phyloP scores from a whole-genome alignment of 441 rosid species.

The Pelargonium australe region DNA sequence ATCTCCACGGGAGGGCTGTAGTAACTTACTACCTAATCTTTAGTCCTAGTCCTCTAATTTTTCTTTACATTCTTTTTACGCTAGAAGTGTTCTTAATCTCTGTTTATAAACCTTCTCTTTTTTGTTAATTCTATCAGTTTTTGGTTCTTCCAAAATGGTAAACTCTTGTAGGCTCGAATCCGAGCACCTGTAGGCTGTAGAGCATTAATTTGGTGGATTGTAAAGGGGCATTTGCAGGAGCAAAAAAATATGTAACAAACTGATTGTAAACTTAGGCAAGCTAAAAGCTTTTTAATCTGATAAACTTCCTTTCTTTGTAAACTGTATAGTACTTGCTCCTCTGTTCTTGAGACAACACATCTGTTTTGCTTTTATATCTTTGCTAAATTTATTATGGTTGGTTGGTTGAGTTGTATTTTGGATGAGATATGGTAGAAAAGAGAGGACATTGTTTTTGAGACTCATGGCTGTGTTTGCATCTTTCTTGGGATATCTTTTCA shows the following conservation, averaged over 20 bases:
- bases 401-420: no score
- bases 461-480: no score
- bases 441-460: no score
- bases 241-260: not conserved
- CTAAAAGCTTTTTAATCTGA: no score
- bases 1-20: slow-evolving; percentile 1
- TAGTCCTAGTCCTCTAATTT: not conserved
- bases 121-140: not conserved
- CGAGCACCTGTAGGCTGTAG: not conserved
- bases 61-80: not conserved
- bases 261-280: not conserved
- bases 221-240: not conserved
- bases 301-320: slow-evolving; percentile 1
- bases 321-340: not conserved
- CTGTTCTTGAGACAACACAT: no score
- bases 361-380: no score
- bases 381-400: no score
- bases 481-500: no score
- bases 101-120: not conserved
- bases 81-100: not conserved
- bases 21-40: not conserved
- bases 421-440: no score
- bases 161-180: no score
- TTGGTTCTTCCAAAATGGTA: no score
- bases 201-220: slow-evolving; percentile 6